These are phyloP conservation scores for Physcomitrellopsis africana DNA, from an alignment of 225 moss, liverwort and hornwort genomes.

Conservation along the genomic window DNA sequence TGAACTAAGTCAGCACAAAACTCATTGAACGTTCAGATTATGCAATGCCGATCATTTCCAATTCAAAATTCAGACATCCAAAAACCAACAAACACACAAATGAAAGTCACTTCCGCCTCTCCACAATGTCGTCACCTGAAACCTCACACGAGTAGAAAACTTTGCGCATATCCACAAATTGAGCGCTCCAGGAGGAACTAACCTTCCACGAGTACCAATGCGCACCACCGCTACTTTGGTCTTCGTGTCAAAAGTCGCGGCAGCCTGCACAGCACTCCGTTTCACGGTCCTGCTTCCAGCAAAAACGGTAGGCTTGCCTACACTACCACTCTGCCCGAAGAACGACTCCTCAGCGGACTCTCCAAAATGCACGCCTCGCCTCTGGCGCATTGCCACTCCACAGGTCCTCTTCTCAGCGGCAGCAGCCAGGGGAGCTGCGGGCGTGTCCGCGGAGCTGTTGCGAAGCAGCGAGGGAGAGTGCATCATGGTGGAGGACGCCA, in stretches of 20 bases:
- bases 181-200: neutral
- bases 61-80: neutral
- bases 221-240: conserved; percentile 52
- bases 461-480: conserved; percentile 44
- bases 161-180: neutral
- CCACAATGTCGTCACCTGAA: neutral
- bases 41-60: neutral
- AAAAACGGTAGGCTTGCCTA: neutral
- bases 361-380: conserved; percentile 27
- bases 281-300: conserved; percentile 1
- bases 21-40: no score
- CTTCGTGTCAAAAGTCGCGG: conserved; percentile 44
- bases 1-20: no score
- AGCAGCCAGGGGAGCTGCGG: conserved; percentile 19
- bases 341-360: conserved; percentile 35
- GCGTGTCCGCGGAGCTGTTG: conserved; percentile 25
- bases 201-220: conserved; percentile 59
- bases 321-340: conserved; percentile 37
- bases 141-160: neutral
- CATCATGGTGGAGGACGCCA: conserved; percentile 49
- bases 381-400: conserved; percentile 34
- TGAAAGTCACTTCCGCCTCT: neutral
- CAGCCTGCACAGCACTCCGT: conserved; percentile 38
- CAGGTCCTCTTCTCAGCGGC: conserved; percentile 27
- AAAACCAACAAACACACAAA: neutral